Evolutionary conservation across 768 basidiomycete species (phyloP).

Genomic region (Leccinum imitatum): DNA sequence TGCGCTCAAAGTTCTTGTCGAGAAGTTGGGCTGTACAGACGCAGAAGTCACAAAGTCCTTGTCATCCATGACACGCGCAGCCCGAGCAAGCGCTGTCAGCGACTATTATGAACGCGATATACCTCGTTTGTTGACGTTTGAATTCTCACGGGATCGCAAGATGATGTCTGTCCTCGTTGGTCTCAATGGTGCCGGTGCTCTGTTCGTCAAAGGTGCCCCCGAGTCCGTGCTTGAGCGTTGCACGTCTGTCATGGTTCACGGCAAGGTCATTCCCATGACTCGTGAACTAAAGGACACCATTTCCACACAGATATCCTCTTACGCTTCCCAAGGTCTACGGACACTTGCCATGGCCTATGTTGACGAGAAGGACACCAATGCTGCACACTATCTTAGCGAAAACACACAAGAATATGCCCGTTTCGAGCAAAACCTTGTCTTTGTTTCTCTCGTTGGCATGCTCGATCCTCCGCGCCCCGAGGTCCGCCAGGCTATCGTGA

Average conservation of each 20-base stretch:
- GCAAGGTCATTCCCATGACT: conserved; percentile 64
- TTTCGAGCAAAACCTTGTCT: conserved; percentile 90
- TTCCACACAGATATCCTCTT: conserved; percentile 63
- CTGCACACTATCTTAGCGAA: conserved; percentile 78
- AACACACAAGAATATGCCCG: conserved; percentile 79
- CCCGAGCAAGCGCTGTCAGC: conserved; percentile 82
- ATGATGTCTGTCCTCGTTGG: conserved; percentile 97
- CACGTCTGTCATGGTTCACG: conserved; percentile 66
- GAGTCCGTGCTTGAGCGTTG: conserved; percentile 94
- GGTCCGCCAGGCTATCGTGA: conserved; percentile 80
- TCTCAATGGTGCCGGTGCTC: conserved; percentile 63
- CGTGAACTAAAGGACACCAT: conserved; percentile 57
- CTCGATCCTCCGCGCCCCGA: conserved; percentile 96
- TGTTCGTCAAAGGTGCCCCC: conserved; percentile 95
- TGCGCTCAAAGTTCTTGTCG: conserved; percentile 89
- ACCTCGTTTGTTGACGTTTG: conserved; percentile 87
- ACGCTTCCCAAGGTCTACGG: conserved; percentile 81
- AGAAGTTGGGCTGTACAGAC: conserved; percentile 86
- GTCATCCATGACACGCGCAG: conserved; percentile 49
- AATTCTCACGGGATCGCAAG: conserved; percentile 97
- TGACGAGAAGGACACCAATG: conserved; percentile 72
- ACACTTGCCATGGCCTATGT: conserved; percentile 91
- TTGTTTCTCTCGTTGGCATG: conserved; percentile 97
- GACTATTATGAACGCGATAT: conserved; percentile 75
- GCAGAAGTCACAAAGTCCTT: conserved; percentile 57